A percentile compares a stretch with the other conserved stretches of the same genome.
Evolutionary conservation across 257 asterid genomes (phyloP).

Genomic region (Petunia secreta): DNA sequence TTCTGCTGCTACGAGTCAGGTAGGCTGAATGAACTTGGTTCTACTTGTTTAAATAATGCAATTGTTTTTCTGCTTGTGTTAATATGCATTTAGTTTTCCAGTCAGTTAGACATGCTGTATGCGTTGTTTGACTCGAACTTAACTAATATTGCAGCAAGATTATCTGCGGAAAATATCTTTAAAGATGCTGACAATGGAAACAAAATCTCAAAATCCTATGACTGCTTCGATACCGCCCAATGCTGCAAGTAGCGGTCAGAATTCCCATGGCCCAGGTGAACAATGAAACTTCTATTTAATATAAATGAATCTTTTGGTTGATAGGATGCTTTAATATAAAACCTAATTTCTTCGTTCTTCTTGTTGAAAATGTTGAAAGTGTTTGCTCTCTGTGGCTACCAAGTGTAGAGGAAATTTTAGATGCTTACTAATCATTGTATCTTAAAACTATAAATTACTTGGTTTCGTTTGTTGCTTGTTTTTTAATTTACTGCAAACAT

Average conservation of each 20-base stretch:
- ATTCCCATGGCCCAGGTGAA: slow-evolving; percentile 70
- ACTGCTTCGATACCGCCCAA: slow-evolving; percentile 53
- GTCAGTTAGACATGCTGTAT: neutral
- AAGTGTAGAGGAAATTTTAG: neutral
- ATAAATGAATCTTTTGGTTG: neutral
- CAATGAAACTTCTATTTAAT: neutral
- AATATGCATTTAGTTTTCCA: neutral
- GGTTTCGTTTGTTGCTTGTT: slow-evolving; percentile 19
- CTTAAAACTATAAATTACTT: neutral
- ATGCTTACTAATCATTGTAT: neutral
- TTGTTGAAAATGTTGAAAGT: neutral
- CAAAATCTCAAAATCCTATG: slow-evolving; percentile 65
- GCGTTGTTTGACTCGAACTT: neutral
- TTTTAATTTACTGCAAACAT: neutral
- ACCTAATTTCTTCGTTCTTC: neutral
- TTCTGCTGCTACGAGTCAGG: slow-evolving; percentile 83
- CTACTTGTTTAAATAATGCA: neutral
- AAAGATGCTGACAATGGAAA: slow-evolving; percentile 89
- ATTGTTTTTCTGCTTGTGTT: neutral
- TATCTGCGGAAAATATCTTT: slow-evolving; percentile 81
- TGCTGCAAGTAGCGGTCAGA: slow-evolving; percentile 58
- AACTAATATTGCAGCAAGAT: slow-evolving; percentile 61
- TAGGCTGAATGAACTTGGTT: slow-evolving; percentile 25
- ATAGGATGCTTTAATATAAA: neutral
- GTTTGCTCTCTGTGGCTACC: neutral